Percentiles rank a stretch among this genome's conserved stretches.
Evolutionary conservation across 805 yeast genomes (phyloP).

Genomic region (Candida nemodendra): DNA sequence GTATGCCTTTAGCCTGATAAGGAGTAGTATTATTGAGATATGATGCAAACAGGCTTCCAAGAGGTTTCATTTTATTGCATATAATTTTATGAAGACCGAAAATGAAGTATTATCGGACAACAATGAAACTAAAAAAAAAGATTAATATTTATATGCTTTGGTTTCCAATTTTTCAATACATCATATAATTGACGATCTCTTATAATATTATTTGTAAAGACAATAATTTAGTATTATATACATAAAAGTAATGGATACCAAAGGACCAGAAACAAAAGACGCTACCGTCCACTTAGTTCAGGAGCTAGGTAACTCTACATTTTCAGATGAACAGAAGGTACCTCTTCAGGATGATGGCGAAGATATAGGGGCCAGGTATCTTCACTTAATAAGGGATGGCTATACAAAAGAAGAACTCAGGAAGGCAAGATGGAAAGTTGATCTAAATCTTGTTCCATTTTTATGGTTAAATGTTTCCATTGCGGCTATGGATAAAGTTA

Average conservation of each 20-base stretch:
- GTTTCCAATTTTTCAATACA: no score
- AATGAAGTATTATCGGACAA: no score
- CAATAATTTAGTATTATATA: neutral
- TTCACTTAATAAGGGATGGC: conserved; percentile 19
- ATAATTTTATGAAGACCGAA: no score
- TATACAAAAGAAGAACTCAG: conserved; percentile 20
- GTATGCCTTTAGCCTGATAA: no score
- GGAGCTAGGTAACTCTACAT: conserved; percentile 1
- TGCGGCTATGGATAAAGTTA: conserved; percentile 59
- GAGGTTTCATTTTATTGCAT: no score
- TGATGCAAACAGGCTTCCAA: no score
- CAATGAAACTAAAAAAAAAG: no score
- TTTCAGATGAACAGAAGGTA: conserved; percentile 4
- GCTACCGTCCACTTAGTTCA: conserved; percentile 1
- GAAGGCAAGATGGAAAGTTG: conserved; percentile 42
- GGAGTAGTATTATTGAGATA: no score
- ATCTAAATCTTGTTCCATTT: conserved; percentile 48
- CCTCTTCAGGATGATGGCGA: conserved; percentile 6
- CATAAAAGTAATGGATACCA: neutral
- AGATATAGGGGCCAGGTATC: conserved; percentile 21
- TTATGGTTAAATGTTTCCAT: conserved; percentile 48
- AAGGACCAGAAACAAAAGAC: neutral
- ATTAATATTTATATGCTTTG: no score
- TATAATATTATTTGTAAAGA: no score
- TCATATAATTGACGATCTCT: no score